phyloP scores from a whole-genome alignment of 2,329 filamentous ascomycete genomes.

The Aspergillus brasiliensis region DNA sequence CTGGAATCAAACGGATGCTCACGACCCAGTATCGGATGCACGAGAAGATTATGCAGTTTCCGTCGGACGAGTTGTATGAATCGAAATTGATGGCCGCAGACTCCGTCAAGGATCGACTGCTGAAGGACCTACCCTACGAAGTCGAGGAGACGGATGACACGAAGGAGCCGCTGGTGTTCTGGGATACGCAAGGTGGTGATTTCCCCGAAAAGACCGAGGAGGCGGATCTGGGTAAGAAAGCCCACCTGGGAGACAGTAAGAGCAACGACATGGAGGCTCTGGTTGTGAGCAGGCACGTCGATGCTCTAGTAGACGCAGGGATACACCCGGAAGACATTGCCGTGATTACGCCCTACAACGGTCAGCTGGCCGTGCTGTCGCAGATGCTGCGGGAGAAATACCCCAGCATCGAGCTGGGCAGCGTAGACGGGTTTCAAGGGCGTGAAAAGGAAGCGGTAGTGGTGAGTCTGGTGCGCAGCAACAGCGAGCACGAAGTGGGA shows the following conservation, averaged over 20 bases:
- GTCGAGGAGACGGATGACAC: slow-evolving; percentile 84
- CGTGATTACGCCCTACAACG: slow-evolving; percentile 94
- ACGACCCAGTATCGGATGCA: slow-evolving; percentile 99
- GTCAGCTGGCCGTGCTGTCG: slow-evolving; percentile 79
- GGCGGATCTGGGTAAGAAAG: slow-evolving; percentile 58
- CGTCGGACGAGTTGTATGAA: slow-evolving; percentile 85
- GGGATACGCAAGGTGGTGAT: slow-evolving; percentile 93
- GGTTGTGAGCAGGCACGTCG: slow-evolving; percentile 77
- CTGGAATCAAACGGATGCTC: slow-evolving; percentile 86
- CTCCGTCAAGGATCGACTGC: slow-evolving; percentile 70
- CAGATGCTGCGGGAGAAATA: slow-evolving; percentile 75
- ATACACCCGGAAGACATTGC: slow-evolving; percentile 83
- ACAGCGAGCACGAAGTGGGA: slow-evolving; percentile 81
- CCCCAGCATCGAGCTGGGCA: slow-evolving; percentile 88
- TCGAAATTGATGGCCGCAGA: slow-evolving; percentile 79
- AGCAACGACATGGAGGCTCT: slow-evolving; percentile 89
- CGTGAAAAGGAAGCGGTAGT: slow-evolving; percentile 95
- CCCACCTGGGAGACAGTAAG: slow-evolving; percentile 72
- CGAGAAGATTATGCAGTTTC: slow-evolving; percentile 91
- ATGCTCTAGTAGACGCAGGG: slow-evolving; percentile 73
- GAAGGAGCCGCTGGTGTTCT: slow-evolving; percentile 83
- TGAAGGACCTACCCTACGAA: slow-evolving; percentile 76
- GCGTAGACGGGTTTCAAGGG: slow-evolving; percentile 95
- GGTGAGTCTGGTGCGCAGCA: slow-evolving; percentile 91
- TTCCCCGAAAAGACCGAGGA: slow-evolving; percentile 83